Evolutionary conservation across 2,329 filamentous ascomycete genomes (phyloP), one percentile per base, ranked within the genome.

Genomic region (Colletotrichum theobromicola): DNA sequence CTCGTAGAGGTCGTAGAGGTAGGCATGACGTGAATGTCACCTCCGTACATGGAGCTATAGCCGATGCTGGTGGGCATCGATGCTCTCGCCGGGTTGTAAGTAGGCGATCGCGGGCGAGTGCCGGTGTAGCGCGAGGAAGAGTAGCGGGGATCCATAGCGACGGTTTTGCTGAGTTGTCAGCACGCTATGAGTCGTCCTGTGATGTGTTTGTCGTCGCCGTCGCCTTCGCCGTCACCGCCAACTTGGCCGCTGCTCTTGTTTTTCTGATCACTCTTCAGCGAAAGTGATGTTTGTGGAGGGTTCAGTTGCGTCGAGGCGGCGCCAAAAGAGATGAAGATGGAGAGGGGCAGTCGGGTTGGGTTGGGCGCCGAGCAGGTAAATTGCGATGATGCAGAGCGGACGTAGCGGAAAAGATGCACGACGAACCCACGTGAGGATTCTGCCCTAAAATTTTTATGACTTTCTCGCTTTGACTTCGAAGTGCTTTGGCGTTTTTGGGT

Each of bases 11-110:
- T 67, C 77, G 85, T 80, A 79, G 85, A 79, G 76, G 85, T 81
- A 21, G 89, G 89, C 79, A 90, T 83, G 76, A 88, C 86, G 76
- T 92, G 89, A 72, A 90, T 84, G 78, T 92, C 90, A 67, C 88
- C 87, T 73, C 85, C 84, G 76, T 90, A 90, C 71, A 87, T 82
- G 73, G 87, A 84, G 78, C 84, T 86, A 80, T 89, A 89, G 28
- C 86, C 87, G 66, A 88, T 82, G 79, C 85, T 86, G 62, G 87
- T 84, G 21, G 90, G 90, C 80, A 91, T 81, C 32, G 89, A 91
- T 63, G 88, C 82, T 72, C 90, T 87, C 70, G 88, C 89, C 62
- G 89, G 88, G 77, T 88, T 89, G 80, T 83, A 82, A 7, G 83
- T 83, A 34, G 84, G 84, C 71, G 88, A 86, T 75, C 88, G 85